Conservation (phyloP, 1,139 yeast species). For the Debaryomyces sp. region DNA sequence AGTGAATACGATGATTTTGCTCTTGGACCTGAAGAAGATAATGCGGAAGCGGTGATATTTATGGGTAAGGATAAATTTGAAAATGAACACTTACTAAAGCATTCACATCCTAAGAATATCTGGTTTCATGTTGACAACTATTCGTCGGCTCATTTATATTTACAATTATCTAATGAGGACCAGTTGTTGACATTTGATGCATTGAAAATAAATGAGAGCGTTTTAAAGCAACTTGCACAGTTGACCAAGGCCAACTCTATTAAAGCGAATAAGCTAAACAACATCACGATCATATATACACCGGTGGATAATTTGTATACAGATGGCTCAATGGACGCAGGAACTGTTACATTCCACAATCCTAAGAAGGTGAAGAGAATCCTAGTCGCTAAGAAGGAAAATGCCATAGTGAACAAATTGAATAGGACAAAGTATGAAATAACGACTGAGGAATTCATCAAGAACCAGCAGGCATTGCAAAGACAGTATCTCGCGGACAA, state of each 20-base stretch:
- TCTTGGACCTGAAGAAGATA: conserved; percentile 23
- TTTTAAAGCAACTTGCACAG: conserved; percentile 68
- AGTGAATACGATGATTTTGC: conserved; percentile 20
- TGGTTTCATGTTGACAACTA: conserved; percentile 88
- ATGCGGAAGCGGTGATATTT: conserved; percentile 44
- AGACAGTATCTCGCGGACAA: conserved; percentile 39
- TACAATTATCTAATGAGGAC: conserved; percentile 57
- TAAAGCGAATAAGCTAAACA: conserved; percentile 73
- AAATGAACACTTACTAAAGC: conserved; percentile 71
- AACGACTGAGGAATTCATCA: conserved; percentile 53
- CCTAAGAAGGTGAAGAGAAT: conserved; percentile 55
- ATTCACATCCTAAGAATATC: conserved; percentile 68
- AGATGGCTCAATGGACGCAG: conserved; percentile 78
- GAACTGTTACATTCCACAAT: conserved; percentile 76
- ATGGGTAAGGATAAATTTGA: conserved; percentile 82
- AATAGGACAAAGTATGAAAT: conserved; percentile 61
- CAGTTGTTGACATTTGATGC: conserved; percentile 33
- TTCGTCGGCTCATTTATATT: conserved; percentile 81
- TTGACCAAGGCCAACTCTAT: conserved; percentile 81
- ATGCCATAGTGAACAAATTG: conserved; percentile 63
- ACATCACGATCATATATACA: conserved; percentile 71
- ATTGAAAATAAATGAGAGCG: conserved; percentile 49
- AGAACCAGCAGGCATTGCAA: conserved; percentile 42
- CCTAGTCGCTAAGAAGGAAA: conserved; percentile 60
- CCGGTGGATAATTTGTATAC: conserved; percentile 76